Base-by-base conservation (phyloP, 2,329 filamentous ascomycete species). In the Gaeumannomyces tritici region DNA sequence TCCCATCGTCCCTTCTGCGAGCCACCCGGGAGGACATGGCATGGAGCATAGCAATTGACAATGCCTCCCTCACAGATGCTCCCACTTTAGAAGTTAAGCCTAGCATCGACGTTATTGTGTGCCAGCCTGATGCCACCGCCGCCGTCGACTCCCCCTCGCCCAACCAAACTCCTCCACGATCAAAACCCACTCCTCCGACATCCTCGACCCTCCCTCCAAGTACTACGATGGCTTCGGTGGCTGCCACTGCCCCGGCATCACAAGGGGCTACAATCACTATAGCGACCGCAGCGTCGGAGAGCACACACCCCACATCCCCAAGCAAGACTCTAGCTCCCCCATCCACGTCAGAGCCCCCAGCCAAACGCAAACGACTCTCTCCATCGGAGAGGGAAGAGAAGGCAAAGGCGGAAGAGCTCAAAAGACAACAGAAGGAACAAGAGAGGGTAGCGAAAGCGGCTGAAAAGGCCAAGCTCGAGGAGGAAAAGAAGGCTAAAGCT, bases 281-380 rank as follows among this genome's bases (percentile, higher is more conserved):
- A 35, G 15, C 35, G 15, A 24, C 33, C 21, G 26, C 59, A 24
- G 51, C 59, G 1, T 35, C 26, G 27, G 51, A 24, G 15, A n/a
- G 12, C 35, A 15, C 42, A 54, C 33, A 13, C 35, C 15, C 35
- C 35, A 42, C 13, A 6, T 42, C 35, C 15, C 42, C 42, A 24
- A 9, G 21, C 21, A 51, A 51, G 2, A n/a, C 42, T 4, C n/a
- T 11, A 8, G 42, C 58, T 18, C 12, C n/a, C 21, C 35, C 59
- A 15, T 28, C 59, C 1, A n/a, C 35, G 15, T 65, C 63, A 61
- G 71, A 71, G 33, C 70, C 72, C 4, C 66, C 73, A 2, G 67
- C 73, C 29, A 83, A 81, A 66, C 83, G 81, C 60, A 80, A 79
- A 66, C 74, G 74, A 9, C 70, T 78, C 24, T 81, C 76, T 2